Evolutionary conservation across 768 basidiomycete genomes (phyloP), one percentile per base, ranked within the genome.

Genomic region (Lyophyllum atratum): DNA sequence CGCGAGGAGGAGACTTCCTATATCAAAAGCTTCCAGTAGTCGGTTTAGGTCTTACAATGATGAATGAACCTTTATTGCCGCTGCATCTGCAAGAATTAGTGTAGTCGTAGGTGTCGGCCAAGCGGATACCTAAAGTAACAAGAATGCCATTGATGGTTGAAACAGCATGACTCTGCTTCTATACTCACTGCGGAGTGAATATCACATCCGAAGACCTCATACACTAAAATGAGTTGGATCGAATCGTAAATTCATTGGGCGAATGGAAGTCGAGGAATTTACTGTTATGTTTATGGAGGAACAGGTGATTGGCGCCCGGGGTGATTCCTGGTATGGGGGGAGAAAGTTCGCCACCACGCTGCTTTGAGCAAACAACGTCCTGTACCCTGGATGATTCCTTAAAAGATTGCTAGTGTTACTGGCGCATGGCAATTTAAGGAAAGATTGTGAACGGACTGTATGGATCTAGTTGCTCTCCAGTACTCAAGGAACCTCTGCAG

Each of bases 1-100:
- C 82, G 74, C 22, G 76, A 74, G 14, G 72, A 70, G 3, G 77
- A 74, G 5, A 86, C 70, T 67, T 85, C 84, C 85, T 86, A 59
- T 12, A 59, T 17, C 10, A 55, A 24, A 12, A 25, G 37, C n/a
- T 42, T 28, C 37, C 2, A n/a, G 52, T 47, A 45, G 21, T 22
- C 5, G 43, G n/a, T 22, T 44, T 34, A 14, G 19, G 22, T 22
- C 17, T n/a, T 12, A n/a, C 17, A 15, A 29, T 21, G n/a, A 39
- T n/a, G 34, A 25, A 50, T 56, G 19, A 10, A 76, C 79, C 67
- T 80, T 80, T 49, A 79, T 74, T 14, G 72, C 72, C 14, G 66
- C 66, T 15, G 75, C 73, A 61, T 80, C 78, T 15, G 78, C 76
- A 10, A 80, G 47, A 14, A 66, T 37, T 8, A 77, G 58, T 3